Evolutionary conservation across 805 yeast genomes (phyloP).

Genomic region (Hanseniaspora lindneri): DNA sequence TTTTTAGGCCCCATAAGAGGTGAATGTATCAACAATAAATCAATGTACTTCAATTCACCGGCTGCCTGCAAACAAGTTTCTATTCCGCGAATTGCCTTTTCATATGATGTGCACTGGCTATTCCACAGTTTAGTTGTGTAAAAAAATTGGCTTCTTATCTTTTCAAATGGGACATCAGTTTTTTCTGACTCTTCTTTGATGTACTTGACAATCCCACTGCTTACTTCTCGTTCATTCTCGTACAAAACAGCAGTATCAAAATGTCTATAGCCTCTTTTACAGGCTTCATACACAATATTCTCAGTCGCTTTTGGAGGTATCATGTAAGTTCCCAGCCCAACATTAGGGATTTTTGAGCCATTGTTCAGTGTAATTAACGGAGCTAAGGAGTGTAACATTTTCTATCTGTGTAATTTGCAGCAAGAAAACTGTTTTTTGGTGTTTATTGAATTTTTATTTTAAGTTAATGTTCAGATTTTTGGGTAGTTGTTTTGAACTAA

Average conservation of each 20-base stretch:
- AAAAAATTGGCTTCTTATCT: conserved; percentile 37
- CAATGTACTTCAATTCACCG: conserved; percentile 52
- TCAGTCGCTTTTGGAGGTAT: conserved; percentile 32
- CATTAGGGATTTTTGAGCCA: conserved; percentile 43
- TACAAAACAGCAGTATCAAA: conserved; percentile 63
- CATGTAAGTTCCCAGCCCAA: conserved; percentile 47
- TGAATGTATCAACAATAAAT: conserved; percentile 54
- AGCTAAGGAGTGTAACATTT: neutral
- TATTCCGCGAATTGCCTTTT: conserved; percentile 47
- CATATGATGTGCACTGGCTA: conserved; percentile 44
- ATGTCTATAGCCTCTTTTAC: conserved; percentile 58
- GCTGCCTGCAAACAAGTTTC: conserved; percentile 42
- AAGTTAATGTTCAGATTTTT: no score
- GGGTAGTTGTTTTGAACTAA: no score
- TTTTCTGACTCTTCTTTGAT: conserved; percentile 36
- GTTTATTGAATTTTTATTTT: no score
- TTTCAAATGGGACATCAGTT: conserved; percentile 23
- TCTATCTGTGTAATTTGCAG: no score
- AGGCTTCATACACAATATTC: conserved; percentile 43
- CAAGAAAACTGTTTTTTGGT: no score
- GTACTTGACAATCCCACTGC: conserved; percentile 46
- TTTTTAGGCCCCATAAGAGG: conserved; percentile 40
- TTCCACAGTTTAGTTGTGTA: conserved; percentile 71
- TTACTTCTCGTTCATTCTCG: conserved; percentile 50
- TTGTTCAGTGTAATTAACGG: conserved; percentile 34